Evolutionary conservation across 805 yeast genomes (phyloP), one percentile per base, ranked within the genome.

Genomic region (Kuraishia ogatae): DNA sequence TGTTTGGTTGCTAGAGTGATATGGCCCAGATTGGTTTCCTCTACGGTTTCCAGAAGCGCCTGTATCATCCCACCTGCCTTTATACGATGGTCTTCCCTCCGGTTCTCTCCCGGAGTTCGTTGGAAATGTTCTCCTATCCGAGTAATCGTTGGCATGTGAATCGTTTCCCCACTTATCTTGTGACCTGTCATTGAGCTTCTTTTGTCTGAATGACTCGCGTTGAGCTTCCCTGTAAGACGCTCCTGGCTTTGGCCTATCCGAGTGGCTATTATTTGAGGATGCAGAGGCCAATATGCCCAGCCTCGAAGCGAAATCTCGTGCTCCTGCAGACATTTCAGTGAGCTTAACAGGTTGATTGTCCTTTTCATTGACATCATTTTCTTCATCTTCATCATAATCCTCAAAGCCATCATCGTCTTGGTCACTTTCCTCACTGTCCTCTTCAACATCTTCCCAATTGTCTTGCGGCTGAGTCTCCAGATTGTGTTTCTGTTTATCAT

Each of bases 231-330:
- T 10, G 13, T 8, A 35, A 5, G 29, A 10, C 10, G 29, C 29
- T 26, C 5, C 29, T 5, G 29, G 29, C 29, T 5, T 26, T 26
- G 29, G 8, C 29, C 29, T 26, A 26, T 26, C 8, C 5, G 29
- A 26, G 17, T 15, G 43, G n/a, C 17, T 35, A 35, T 11, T 17
- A 3, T 35, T 35, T 3, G 43, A 35, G n/a, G 43, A 35, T 8
- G 43, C 4, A 13, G n/a, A 8, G 13, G 43, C 15, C 43, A 23
- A 10, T 5, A 52, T 2, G 20, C 54, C 54, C 19, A 52, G 23
- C 28, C 54, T 20, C 17, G 48, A 23, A 39, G 54, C 54, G 17
- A 52, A 21, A 35, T 52, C 51, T 26, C 53, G 57, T 1, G 57
- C 55, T 17, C 53, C 57, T 3, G 15, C 8, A 19, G 53, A 28